Conservation (phyloP, 148 eudicot genomes). For the Oxyria digyna region DNA sequence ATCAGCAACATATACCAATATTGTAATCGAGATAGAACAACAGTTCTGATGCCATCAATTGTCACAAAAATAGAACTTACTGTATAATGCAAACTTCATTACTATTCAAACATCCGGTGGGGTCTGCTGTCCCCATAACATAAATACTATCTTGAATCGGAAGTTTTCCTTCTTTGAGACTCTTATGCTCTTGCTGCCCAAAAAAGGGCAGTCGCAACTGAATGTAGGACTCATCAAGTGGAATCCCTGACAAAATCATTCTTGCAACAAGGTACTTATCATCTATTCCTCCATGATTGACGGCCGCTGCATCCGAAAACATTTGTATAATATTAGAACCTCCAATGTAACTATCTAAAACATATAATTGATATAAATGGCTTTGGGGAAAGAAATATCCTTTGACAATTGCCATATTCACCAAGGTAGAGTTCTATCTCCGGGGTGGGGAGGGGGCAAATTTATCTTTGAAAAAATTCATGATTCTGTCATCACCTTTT, state of each 20-base stretch:
- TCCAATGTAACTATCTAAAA: background rate
- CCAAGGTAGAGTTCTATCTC: background rate
- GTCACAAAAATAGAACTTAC: slow-evolving; percentile 26
- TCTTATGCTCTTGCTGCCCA: slow-evolving; percentile 34
- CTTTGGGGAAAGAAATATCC: background rate
- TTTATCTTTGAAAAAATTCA: background rate
- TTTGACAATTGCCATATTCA: background rate
- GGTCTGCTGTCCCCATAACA: slow-evolving; percentile 90
- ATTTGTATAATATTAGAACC: background rate
- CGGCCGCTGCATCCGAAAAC: slow-evolving; percentile 39
- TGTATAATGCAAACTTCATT: slow-evolving; percentile 78
- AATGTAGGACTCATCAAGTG: slow-evolving; percentile 67
- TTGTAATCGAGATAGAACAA: background rate
- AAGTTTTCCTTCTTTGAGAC: slow-evolving; percentile 51
- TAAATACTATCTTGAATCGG: slow-evolving; percentile 54
- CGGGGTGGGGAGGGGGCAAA: background rate
- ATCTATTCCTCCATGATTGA: slow-evolving; percentile 34
- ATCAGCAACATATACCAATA: too few relatives aligned
- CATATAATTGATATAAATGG: background rate
- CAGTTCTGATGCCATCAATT: background rate
- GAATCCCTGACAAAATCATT: slow-evolving; percentile 66
- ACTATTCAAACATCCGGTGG: slow-evolving; percentile 41
- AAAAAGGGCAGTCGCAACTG: slow-evolving; percentile 30
- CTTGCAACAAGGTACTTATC: slow-evolving; percentile 26
- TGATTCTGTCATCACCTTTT: slow-evolving; percentile 32